phyloP scores from a whole-genome alignment of 2,329 filamentous ascomycete species.

The Pseudogymnoascus sp. region DNA sequence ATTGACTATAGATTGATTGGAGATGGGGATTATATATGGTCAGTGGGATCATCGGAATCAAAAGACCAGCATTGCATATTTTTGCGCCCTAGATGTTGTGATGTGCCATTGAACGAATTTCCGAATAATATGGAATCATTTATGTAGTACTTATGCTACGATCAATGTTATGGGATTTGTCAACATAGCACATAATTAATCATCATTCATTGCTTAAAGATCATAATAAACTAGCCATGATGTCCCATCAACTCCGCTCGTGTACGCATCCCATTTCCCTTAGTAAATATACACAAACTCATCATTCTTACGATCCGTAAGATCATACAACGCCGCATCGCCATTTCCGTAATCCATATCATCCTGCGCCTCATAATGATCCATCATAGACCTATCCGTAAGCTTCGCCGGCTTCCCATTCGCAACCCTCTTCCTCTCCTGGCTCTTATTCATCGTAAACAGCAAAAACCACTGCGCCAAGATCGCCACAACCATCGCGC shows the following conservation, averaged over 20 bases:
- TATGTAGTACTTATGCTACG: background rate
- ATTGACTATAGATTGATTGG: slow-evolving; percentile 9
- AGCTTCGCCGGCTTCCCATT: slow-evolving; percentile 57
- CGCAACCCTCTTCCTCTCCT: slow-evolving; percentile 47
- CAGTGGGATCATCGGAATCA: background rate
- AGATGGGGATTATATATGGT: slow-evolving; percentile 2
- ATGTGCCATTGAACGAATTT: background rate
- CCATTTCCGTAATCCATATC: slow-evolving; percentile 35
- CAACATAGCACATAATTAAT: background rate
- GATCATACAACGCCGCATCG: slow-evolving; percentile 49
- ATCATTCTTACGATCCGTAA: slow-evolving; percentile 63
- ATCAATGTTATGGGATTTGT: background rate
- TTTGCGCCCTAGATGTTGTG: background rate
- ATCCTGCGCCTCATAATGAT: slow-evolving; percentile 36
- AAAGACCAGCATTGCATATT: slow-evolving; percentile 2
- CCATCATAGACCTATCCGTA: slow-evolving; percentile 55
- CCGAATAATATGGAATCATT: background rate
- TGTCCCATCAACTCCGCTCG: background rate
- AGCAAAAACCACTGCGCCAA: slow-evolving; percentile 50
- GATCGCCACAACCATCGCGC: slow-evolving; percentile 47
- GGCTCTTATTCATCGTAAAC: slow-evolving; percentile 49
- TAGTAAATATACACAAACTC: slow-evolving; percentile 61
- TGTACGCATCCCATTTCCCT: background rate
- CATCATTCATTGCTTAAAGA: background rate
- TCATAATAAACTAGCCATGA: background rate